A percentile compares a stretch with the other conserved stretches of the same genome.
Conservation (phyloP, 345 rosid species). For the Salix udensis region DNA sequence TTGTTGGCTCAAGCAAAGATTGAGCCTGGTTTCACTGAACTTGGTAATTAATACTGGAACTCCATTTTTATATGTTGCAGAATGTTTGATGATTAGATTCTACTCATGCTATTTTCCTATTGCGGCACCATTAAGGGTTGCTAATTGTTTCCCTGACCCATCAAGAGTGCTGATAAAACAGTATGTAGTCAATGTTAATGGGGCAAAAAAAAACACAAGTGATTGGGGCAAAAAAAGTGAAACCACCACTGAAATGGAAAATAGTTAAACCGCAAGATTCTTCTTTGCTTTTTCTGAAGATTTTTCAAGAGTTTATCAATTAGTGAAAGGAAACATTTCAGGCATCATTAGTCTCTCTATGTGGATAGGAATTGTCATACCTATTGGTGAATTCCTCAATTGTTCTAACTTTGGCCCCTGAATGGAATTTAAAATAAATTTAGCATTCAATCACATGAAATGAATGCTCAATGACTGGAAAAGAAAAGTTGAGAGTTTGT, state of each 20-base stretch:
- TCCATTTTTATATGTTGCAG: background rate
- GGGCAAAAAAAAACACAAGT: background rate
- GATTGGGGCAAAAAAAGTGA: too few species aligned
- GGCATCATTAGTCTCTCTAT: background rate
- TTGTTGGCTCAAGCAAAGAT: constrained; percentile 33
- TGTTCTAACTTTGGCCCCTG: background rate
- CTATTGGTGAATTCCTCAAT: background rate
- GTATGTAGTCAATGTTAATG: background rate
- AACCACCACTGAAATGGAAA: too few species aligned
- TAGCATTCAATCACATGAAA: background rate
- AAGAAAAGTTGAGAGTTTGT: background rate
- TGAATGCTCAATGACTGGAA: background rate
- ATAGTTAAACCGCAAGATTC: too few species aligned
- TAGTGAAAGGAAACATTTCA: background rate
- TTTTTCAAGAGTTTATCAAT: background rate
- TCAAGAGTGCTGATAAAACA: background rate
- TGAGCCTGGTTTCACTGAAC: constrained; percentile 38
- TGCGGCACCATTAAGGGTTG: background rate
- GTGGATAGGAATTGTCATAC: background rate
- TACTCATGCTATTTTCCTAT: background rate
- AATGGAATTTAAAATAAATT: background rate
- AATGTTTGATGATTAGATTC: background rate
- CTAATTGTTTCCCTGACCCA: background rate
- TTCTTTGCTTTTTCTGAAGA: too few species aligned
- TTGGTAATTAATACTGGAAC: constrained; percentile 14